Conservation (phyloP, 1,139 yeast genomes). For the Pichia sp. region DNA sequence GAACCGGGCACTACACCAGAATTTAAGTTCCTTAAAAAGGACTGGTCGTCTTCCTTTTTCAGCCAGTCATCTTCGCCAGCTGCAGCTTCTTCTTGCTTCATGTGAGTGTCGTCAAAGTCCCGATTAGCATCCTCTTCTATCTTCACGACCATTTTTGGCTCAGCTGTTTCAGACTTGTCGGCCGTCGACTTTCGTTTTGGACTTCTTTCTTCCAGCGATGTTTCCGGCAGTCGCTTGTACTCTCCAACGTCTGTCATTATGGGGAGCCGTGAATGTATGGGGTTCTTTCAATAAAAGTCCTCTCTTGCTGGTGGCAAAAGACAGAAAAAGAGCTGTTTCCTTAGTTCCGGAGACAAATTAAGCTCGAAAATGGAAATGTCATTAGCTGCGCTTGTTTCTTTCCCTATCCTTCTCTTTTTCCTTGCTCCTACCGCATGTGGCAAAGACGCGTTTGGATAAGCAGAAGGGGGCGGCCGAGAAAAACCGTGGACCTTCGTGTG, state of each 20-base stretch:
- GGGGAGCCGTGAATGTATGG: too few relatives aligned
- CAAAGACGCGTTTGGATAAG: neutral
- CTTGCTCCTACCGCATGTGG: neutral
- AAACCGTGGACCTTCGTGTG: too few relatives aligned
- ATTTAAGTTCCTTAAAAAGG: too few relatives aligned
- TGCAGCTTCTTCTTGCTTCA: neutral
- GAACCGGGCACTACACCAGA: neutral
- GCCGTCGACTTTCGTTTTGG: neutral
- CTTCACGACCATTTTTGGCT: neutral
- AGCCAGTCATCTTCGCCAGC: neutral
- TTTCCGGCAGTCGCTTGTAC: neutral
- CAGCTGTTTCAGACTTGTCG: neutral
- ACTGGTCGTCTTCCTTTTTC: neutral
- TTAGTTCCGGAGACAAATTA: too few relatives aligned
- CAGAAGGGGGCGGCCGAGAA: too few relatives aligned
- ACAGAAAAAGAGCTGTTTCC: too few relatives aligned
- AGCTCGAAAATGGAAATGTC: constrained; percentile 9
- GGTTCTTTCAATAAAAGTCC: too few relatives aligned
- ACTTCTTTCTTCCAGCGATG: neutral
- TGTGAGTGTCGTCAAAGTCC: neutral
- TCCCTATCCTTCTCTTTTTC: neutral
- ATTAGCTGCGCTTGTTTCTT: constrained; percentile 6
- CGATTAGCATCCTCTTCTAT: neutral
- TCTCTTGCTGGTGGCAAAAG: neutral
- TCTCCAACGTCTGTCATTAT: neutral